Conservation (phyloP, 352 stramenopile species). For the Pilasporangium apinafurcum region DNA sequence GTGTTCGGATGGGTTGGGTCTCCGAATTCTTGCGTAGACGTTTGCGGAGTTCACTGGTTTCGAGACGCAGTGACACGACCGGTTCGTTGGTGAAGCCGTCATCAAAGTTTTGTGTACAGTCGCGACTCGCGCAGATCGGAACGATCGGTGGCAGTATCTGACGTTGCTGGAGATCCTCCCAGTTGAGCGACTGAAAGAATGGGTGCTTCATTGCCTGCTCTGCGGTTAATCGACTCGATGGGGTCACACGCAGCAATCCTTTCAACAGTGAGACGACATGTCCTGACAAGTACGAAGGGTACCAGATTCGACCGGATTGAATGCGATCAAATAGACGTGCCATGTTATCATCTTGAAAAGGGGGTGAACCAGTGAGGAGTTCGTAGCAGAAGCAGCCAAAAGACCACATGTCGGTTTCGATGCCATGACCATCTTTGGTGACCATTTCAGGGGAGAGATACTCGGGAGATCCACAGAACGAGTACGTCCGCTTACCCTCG, state of each 20-base stretch:
- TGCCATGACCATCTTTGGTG: slow-evolving; percentile 51
- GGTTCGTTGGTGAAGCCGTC: slow-evolving; percentile 72
- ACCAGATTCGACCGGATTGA: slow-evolving; percentile 51
- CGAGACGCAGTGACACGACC: slow-evolving; percentile 47
- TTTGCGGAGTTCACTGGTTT: no score
- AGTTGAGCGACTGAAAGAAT: slow-evolving; percentile 72
- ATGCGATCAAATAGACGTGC: slow-evolving; percentile 59
- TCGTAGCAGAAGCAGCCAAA: slow-evolving; percentile 85
- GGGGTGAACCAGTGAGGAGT: slow-evolving; percentile 59
- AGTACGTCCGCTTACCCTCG: slow-evolving; percentile 51
- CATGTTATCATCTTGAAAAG: slow-evolving; percentile 68
- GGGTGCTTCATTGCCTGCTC: slow-evolving; percentile 60
- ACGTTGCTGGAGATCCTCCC: slow-evolving; percentile 55
- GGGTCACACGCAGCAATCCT: slow-evolving; percentile 41
- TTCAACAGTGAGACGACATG: slow-evolving; percentile 40
- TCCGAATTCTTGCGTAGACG: no score
- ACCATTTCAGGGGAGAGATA: slow-evolving; percentile 87
- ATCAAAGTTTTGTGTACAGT: slow-evolving; percentile 84
- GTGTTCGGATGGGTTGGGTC: no score
- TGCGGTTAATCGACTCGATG: slow-evolving; percentile 39
- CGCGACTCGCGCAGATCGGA: slow-evolving; percentile 35
- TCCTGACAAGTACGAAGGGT: slow-evolving; percentile 50
- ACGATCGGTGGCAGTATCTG: slow-evolving; percentile 61
- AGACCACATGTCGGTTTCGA: slow-evolving; percentile 84
- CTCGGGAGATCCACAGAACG: slow-evolving; percentile 80